Base-by-base conservation (phyloP, 192 early-diverging fungal species). In the Backusella circina region DNA sequence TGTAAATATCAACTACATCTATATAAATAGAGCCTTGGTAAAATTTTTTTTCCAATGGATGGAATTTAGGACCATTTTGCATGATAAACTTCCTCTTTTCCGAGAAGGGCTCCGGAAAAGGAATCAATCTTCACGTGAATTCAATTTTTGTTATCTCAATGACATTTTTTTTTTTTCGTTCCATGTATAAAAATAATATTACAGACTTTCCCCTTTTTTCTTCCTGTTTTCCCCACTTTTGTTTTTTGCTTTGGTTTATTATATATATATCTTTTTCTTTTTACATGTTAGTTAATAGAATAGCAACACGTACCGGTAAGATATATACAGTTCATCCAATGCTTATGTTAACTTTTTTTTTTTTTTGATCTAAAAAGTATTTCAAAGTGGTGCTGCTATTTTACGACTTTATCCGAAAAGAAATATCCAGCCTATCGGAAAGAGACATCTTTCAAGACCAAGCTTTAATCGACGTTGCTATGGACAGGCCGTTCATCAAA, bases 401-500 rank as follows among this genome's bases (percentile, higher is more conserved):
- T 28, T 57, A 57, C 54, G 54, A 37, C 36, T 68, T 68, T 23
- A 68, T 33, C 36, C 67, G 36, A 61, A 61, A 12, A 68, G 33
- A 21, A 21, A 18, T 3, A 33, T 68, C n/a, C 31, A 38, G 23
- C 33, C 67, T 21, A 12, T 68, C 9, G 33, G 67, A 61, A 61
- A 28, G n/a, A 61, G 54, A 61, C 26, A 61, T 68, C 67, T 36
- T 68, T 33, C 67, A 35, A 12, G 67, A 13, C 67, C 32, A 36
- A 68, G 67, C 12, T 68, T 68, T 47, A 67, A 74, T 47, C 26
- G 54, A 28, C 44, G 70, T 13, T 78, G 74, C 9, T 82, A 61
- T 79, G 97, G 97, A 18, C 97, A 98, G 77, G 92, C 95, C 5
- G 88, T 92, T 9, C 89, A 87, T 47, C 77, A 89, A 33, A 94